These are phyloP conservation scores for Helicostylum pulchrum DNA, from an alignment of 192 early-diverging fungal genomes.

Conservation along the genomic window DNA sequence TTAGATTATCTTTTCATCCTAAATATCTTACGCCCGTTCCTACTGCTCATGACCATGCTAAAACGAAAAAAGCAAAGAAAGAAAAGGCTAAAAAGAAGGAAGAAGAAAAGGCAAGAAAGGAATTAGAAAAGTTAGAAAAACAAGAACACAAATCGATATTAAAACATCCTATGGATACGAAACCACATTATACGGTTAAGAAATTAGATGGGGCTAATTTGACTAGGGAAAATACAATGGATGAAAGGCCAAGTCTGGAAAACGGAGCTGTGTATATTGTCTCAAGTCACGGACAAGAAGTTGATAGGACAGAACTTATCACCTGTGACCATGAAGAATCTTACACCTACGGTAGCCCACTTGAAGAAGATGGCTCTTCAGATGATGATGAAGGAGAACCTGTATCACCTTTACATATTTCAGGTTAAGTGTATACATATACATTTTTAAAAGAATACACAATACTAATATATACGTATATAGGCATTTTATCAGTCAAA, in stretches of 20 bases:
- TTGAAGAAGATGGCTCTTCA: not conserved
- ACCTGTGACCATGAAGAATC: too few species aligned
- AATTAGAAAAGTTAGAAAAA: not conserved
- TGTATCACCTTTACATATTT: not conserved
- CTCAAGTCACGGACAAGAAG: too few species aligned
- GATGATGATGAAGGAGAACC: not conserved
- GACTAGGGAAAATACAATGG: too few species aligned
- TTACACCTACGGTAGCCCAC: too few species aligned
- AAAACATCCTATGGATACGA: not conserved
- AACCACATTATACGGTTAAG: too few species aligned
- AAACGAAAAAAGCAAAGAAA: not conserved
- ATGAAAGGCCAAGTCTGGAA: too few species aligned
- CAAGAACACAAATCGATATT: not conserved
- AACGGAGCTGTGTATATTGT: too few species aligned
- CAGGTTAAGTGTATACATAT: not conserved
- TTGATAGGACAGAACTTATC: too few species aligned
- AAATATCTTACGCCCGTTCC: constrained; percentile 16
- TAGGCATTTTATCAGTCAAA: constrained; percentile 8
- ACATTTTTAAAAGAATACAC: not conserved
- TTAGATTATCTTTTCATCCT: constrained; percentile 26
- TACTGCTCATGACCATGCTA: too few species aligned
- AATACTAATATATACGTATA: too few species aligned
- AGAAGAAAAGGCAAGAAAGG: not conserved
- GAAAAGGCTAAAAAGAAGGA: not conserved
- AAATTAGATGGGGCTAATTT: too few species aligned